These are phyloP conservation scores for Murraya koenigii DNA, from an alignment of 345 rosid species.

Conservation along the genomic window DNA sequence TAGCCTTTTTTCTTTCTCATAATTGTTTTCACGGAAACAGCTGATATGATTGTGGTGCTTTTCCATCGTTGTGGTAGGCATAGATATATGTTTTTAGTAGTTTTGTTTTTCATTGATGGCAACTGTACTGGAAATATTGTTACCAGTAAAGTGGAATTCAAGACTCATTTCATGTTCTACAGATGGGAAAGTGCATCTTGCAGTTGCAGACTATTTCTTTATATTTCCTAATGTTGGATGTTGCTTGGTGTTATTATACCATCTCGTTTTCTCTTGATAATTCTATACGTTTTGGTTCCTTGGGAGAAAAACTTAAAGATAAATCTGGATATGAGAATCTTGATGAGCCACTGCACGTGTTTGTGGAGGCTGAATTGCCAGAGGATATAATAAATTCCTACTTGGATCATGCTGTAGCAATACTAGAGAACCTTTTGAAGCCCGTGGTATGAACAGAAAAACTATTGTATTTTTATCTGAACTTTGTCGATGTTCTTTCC, in stretches of 20 bases:
- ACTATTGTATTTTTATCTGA: neutral
- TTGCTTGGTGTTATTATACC: neutral
- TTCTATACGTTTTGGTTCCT: neutral
- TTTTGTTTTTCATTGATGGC: neutral
- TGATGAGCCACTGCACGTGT: conserved; percentile 74
- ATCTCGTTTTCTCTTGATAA: conserved; percentile 9
- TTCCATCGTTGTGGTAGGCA: neutral
- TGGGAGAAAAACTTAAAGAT: conserved; percentile 89
- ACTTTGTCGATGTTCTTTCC: neutral
- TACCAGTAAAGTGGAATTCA: neutral
- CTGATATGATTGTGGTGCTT: neutral
- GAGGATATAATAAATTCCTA: conserved; percentile 67
- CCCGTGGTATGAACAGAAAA: conserved; percentile 60
- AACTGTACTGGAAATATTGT: neutral
- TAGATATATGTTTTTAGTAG: neutral
- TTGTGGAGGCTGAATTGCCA: conserved; percentile 89
- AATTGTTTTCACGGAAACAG: neutral
- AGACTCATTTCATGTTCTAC: neutral
- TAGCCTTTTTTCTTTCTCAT: neutral
- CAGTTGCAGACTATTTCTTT: no score
- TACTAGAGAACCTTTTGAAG: conserved; percentile 75
- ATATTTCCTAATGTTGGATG: no score
- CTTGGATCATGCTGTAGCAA: conserved; percentile 63
- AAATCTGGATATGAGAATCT: conserved; percentile 95
- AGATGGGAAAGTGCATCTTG: neutral